Conservation (phyloP, 208 protist species). For the Wallacemonas collosoma region DNA sequence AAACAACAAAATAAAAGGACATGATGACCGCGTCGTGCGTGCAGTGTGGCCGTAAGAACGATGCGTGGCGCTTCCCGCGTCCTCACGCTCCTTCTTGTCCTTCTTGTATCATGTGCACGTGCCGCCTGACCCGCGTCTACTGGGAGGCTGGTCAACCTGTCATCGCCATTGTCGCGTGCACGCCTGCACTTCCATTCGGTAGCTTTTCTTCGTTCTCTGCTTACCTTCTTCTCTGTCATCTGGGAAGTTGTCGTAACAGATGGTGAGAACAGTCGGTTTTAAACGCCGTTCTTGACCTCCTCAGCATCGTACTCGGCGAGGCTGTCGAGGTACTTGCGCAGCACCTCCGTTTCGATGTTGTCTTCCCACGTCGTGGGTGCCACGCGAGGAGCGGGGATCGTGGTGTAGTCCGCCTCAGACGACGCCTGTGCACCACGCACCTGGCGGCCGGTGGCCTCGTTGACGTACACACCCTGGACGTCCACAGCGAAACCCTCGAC, state of each 20-base stretch:
- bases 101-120: too few species aligned
- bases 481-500: constrained; percentile 89
- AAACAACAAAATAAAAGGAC: constrained; percentile 18
- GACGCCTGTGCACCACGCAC: constrained; percentile 25
- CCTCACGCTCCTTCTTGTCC: too few species aligned
- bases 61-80: too few species aligned
- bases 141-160: too few species aligned
- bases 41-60: too few species aligned
- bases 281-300: constrained; percentile 87
- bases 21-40: too few species aligned
- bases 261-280: constrained; percentile 9
- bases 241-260: too few species aligned
- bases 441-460: constrained; percentile 66
- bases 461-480: constrained; percentile 79
- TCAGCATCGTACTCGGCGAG: constrained; percentile 85
- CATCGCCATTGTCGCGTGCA: too few species aligned
- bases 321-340: constrained; percentile 84
- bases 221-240: not conserved
- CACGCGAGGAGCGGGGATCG: constrained; percentile 61
- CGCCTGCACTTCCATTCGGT: too few species aligned
- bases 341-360: constrained; percentile 88
- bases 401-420: constrained; percentile 85
- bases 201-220: not conserved
- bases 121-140: too few species aligned
- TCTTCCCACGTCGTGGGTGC: constrained; percentile 77